These are phyloP conservation scores for Viola pubescens DNA, from an alignment of 441 rosid genomes.

Conservation along the genomic window DNA sequence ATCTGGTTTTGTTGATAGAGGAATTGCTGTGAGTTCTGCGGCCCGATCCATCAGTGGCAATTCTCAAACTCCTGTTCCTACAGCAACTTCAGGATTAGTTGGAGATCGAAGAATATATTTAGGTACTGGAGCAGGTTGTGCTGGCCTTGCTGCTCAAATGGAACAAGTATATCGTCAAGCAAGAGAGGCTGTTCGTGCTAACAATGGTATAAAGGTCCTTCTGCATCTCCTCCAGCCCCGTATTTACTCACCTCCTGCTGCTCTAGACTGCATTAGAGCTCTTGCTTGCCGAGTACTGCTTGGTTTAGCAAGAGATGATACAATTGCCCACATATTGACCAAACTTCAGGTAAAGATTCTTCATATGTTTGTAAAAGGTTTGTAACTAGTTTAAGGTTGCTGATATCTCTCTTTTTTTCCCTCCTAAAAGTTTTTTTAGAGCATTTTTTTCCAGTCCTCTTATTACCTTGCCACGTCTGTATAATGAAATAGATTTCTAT, in stretches of 20 bases:
- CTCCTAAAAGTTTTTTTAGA: too few relatives aligned
- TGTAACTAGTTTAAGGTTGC: neutral
- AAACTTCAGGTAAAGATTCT: slow-evolving; percentile 73
- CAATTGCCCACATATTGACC: slow-evolving; percentile 94
- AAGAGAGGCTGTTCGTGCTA: slow-evolving; percentile 91
- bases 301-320: slow-evolving; percentile 96
- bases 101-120: slow-evolving; percentile 94
- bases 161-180: slow-evolving; percentile 97
- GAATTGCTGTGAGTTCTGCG: slow-evolving; percentile 27
- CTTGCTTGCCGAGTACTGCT: slow-evolving; percentile 94
- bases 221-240: slow-evolving; percentile 94
- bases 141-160: slow-evolving; percentile 98
- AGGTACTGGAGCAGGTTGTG: slow-evolving; percentile 94
- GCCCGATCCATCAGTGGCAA: slow-evolving; percentile 38
- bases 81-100: slow-evolving; percentile 80
- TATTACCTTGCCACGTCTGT: too few relatives aligned
- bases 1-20: slow-evolving; percentile 37
- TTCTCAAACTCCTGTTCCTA: slow-evolving; percentile 56
- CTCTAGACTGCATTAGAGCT: slow-evolving; percentile 90
- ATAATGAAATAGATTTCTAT: too few relatives aligned
- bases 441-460: too few relatives aligned
- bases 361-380: neutral
- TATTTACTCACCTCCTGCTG: slow-evolving; percentile 81
- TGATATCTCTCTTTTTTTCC: too few relatives aligned
- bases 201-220: slow-evolving; percentile 96